Evolutionary conservation across 306 rosid species (phyloP), one percentile per base, ranked within the genome.

Genomic region (Gastrolobium bilobum): DNA sequence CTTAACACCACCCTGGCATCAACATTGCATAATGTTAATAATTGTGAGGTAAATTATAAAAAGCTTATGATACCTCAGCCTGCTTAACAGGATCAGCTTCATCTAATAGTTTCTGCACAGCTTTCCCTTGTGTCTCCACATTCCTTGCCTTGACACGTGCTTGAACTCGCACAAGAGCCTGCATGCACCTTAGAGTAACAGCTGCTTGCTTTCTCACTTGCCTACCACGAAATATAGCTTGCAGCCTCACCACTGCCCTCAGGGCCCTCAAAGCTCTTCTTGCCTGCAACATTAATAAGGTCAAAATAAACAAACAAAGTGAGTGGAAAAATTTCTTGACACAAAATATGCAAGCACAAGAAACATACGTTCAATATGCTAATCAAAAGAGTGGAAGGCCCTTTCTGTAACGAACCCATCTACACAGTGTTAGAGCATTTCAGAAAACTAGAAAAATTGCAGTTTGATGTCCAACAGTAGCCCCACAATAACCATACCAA

Each of bases 161-260:
- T 80, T 95, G 96, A 85, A 90, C 97, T 73, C 91, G 86, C 70
- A 92, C 97, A 14, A 95, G 97, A 54, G 99, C 98, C 77, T 94
- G 98, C 99, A 92, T 92, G 70, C 99, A 95, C 80, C 92, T 88
- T 46, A 95, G 83, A 15, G 99, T 92, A 50, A 95, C 88, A 7
- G 91, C 98, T 1, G 99, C 97, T 87, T 92, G 99, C 83, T 89
- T 92, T 58, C 99, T 85, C 46, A 92, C 98, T 78, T 65, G 87
- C 67, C 95, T 64, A 3, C 99, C 94, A 0, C 98, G 88, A 75
- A 92, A 91, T 88, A 95, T 92, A 52, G 99, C 98, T 83, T 92
- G 99, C 83, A 95, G 68, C 80, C 99, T 88, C 79, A 95, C 99
- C 82, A 95, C 84, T 79, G 99, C 95, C 80, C 71, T 88, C 78